Evolutionary conservation across 768 basidiomycete species (phyloP).

Genomic region (Termitomyces sp.): DNA sequence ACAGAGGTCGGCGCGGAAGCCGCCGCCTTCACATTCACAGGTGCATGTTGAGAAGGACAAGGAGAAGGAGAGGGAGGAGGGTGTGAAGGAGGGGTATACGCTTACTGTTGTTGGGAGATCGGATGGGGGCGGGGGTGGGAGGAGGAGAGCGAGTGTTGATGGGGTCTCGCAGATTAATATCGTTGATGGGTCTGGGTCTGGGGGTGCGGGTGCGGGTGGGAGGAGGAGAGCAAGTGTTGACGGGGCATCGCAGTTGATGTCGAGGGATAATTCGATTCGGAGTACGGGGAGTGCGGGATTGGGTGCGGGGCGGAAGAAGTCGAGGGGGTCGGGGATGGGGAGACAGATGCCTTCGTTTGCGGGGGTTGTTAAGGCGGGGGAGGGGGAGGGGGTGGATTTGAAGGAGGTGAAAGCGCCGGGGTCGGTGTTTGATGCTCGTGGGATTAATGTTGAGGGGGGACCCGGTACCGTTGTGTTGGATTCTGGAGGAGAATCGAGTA

Average conservation of each 20-base stretch:
- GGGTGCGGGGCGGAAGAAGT: slow-evolving; percentile 13
- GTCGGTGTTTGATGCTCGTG: slow-evolving; percentile 32
- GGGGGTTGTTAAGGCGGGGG: slow-evolving; percentile 14
- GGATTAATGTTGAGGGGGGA: neutral
- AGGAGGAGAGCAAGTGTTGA: neutral
- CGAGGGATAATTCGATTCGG: slow-evolving; percentile 17
- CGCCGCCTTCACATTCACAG: neutral
- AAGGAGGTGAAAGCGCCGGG: slow-evolving; percentile 29
- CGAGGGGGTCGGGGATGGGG: slow-evolving; percentile 7
- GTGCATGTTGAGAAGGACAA: too few species aligned
- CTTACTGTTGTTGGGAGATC: neutral
- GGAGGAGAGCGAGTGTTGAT: neutral
- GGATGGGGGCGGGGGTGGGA: neutral
- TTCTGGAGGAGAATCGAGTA: neutral
- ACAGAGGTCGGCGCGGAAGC: neutral
- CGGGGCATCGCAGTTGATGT: neutral
- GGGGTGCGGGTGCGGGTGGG: neutral
- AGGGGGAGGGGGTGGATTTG: slow-evolving; percentile 1
- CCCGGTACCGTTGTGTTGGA: neutral
- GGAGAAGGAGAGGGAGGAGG: neutral
- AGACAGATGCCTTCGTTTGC: slow-evolving; percentile 46
- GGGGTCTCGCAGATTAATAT: too few species aligned
- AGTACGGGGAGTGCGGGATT: slow-evolving; percentile 30
- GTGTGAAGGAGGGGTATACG: neutral
- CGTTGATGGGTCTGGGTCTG: too few species aligned